Conservation (phyloP, 805 yeast genomes). For the Candida maltosa region DNA sequence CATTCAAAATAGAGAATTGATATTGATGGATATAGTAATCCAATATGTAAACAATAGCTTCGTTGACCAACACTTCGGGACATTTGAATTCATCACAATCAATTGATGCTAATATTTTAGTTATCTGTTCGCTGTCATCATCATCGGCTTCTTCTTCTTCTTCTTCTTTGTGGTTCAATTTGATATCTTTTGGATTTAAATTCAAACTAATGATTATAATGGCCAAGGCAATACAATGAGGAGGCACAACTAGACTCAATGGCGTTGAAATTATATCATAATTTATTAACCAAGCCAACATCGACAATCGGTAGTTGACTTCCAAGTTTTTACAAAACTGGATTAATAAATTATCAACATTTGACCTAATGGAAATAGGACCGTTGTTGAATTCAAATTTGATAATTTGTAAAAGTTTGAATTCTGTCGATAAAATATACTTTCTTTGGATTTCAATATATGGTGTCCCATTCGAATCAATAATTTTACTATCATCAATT, state of each 20-base stretch:
- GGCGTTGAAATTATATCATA: conserved; percentile 73
- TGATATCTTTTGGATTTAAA: conserved; percentile 34
- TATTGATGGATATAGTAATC: conserved; percentile 60
- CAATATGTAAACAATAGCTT: conserved; percentile 55
- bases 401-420: conserved; percentile 69
- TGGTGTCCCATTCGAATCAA: conserved; percentile 6
- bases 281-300: conserved; percentile 71
- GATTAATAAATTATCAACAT: conserved; percentile 61
- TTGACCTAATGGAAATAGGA: conserved; percentile 13
- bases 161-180: conserved; percentile 16
- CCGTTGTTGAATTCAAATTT: conserved; percentile 74
- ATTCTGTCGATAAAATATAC: conserved; percentile 59
- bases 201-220: conserved; percentile 59
- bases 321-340: conserved; percentile 53
- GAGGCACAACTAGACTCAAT: conserved; percentile 64
- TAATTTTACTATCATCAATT: conserved; percentile 22
- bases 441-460: conserved; percentile 50
- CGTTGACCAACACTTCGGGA: conserved; percentile 42
- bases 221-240: conserved; percentile 72
- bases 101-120: conserved; percentile 25
- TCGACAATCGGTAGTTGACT: conserved; percentile 45
- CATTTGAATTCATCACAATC: conserved; percentile 38
- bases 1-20: conserved; percentile 48
- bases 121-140: conserved; percentile 8
- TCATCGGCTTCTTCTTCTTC: conserved; percentile 11